Base-by-base conservation (phyloP, 306 rosid genomes). In the Glycine soja region DNA sequence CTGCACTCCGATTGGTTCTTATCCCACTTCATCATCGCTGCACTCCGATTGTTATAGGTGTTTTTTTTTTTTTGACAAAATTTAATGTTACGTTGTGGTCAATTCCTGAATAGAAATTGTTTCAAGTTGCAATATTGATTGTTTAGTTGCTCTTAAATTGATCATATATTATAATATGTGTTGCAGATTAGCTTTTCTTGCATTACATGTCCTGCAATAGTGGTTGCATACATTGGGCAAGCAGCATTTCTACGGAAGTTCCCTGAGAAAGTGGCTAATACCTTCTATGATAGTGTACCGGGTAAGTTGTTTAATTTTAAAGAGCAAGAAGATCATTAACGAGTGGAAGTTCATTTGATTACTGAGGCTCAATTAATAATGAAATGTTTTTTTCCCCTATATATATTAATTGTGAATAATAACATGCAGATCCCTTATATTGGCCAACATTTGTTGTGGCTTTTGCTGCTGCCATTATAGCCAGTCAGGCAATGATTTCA, bases 391-490 rank as follows among this genome's bases (percentile, higher is more conserved):
- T 15, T 3, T 6, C 6, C 4, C 2, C 4, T 50, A 0, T 24
- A 42, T 36, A 24, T 24, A 24, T 24, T 24, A 24, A 24, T 24
- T 24, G 30, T 0, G 30, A 24, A 24, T 2, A 68, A 52, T 54
- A 52, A 54, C 10, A 16, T 85, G 80, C 88, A 94, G 96, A 19
- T 19, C 82, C 90, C 7, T 15, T 92, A 19, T 94, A 94, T 70
- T 94, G 98, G 98, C 98, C 98, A 63, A 90, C 91, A 19, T 94
- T 94, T 70, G 90, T 94, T 42, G 82, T 91, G 16, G 98, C 98
- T 0, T 88, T 92, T 72, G 95, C 73, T 6, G 97, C 98, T 42
- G 75, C 98, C 10, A 91, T 94, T 34, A 92, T 94, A 50, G 97
- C 97, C 4, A 92, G 97, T 71, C 97, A 94, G 56, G 97, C 98